Percentiles rank a stretch among this genome's conserved stretches.
These are phyloP conservation scores for Talaromyces wortmannii DNA, from an alignment of 495 filamentous ascomycete genomes.

Conservation along the genomic window DNA sequence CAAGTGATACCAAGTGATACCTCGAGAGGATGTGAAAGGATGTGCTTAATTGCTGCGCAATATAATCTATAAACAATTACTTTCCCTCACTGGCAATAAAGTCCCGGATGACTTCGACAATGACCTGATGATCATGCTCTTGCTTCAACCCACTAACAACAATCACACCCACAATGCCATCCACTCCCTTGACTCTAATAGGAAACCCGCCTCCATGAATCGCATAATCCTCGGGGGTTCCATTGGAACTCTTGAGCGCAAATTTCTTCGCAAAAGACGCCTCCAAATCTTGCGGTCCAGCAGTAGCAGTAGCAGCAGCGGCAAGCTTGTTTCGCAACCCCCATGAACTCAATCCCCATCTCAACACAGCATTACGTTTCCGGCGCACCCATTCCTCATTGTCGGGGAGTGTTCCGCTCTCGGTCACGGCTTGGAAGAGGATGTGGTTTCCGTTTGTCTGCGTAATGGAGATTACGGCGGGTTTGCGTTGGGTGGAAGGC, in stretches of 20 bases:
- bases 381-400: conserved; percentile 55
- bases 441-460: conserved; percentile 49
- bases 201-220: conserved; percentile 72
- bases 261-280: conserved; percentile 50
- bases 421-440: conserved; percentile 52
- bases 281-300: conserved; percentile 43
- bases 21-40: conserved; percentile 8
- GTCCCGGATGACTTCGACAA: conserved; percentile 57
- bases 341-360: conserved; percentile 64
- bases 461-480: conserved; percentile 61
- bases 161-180: conserved; percentile 65
- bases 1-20: conserved; percentile 19
- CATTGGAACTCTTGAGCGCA: conserved; percentile 31
- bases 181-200: conserved; percentile 60
- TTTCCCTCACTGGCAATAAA: conserved; percentile 20
- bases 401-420: conserved; percentile 53
- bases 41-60: too few relatives aligned
- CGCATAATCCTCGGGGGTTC: conserved; percentile 54
- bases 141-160: conserved; percentile 72
- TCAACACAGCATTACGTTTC: conserved; percentile 61
- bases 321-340: conserved; percentile 53
- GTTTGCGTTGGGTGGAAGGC: conserved; percentile 32
- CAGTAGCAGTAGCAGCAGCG: conserved; percentile 5
- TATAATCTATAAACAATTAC: neutral
- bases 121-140: conserved; percentile 69